Evolutionary conservation across 1,284 basidiomycete genomes (phyloP), one percentile per base, ranked within the genome.

Genomic region (Nidula niveotomentosa): DNA sequence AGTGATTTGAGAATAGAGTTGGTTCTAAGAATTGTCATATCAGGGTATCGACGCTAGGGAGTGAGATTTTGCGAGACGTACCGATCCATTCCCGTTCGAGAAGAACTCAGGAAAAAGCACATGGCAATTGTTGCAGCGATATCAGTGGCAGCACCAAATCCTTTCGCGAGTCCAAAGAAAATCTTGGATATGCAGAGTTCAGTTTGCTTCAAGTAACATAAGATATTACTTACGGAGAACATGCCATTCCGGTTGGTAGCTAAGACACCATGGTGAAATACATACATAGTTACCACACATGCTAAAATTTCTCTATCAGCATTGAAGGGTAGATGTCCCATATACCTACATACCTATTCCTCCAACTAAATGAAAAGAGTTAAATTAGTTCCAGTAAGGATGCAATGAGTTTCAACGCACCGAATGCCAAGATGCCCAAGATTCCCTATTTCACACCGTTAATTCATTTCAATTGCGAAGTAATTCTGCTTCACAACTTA

Each of bases 41-140:
- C 10, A 55, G 23, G 17, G 36, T n/a, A 39, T 43, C 34, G n/a
- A 37, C 17, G 15, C 17, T 30, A 13, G 15, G 15, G 12, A 39
- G 13, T 12, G 10, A 8, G 15, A 39, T 8, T 37, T 35, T 13
- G 45, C 39, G 6, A 34, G 10, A 59, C 69, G 18, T 44, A 76
- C 72, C 63, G 60, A 9, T 49, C 60, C 33, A 74, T 68, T 1
- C 70, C 72, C 1, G 71, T 73, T 54, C 65, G 70, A 7, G 72
- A 58, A 6, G 66, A 64, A 0, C 63, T 65, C 6, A 78, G 66
- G 49, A 71, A 68, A 5, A 68, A 55, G 57, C 75, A 76, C 71
- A 78, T 73, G 1, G 74, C 71, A 17, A 70, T 62, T 5, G 76
- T 78, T 2, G 76, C 76, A 10, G 76, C 37, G n/a, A 78, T 63